Conservation (phyloP, 2,329 filamentous ascomycete species). For the Emmonsia crescens region DNA sequence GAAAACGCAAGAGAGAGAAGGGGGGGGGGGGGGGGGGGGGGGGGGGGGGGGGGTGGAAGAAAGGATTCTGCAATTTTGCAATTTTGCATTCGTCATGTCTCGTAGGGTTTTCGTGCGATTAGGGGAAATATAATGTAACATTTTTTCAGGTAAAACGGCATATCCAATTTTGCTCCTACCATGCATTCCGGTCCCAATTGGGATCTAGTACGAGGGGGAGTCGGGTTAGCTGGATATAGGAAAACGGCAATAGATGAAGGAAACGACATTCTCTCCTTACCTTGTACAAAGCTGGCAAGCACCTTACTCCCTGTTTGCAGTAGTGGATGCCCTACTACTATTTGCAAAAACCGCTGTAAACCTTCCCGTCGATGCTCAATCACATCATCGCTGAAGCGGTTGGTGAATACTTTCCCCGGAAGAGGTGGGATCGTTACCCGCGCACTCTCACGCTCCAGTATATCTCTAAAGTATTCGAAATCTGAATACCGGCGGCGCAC, state of each 20-base stretch:
- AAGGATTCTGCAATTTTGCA: background rate
- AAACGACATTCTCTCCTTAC: slow-evolving; percentile 38
- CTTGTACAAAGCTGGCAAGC: slow-evolving; percentile 90
- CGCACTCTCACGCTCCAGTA: slow-evolving; percentile 87
- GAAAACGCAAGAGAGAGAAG: background rate
- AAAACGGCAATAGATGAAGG: background rate
- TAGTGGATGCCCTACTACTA: slow-evolving; percentile 91
- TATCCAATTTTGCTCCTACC: slow-evolving; percentile 39
- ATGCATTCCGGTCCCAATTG: slow-evolving; percentile 79
- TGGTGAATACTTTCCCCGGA: slow-evolving; percentile 95
- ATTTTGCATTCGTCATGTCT: background rate
- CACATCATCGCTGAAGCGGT: slow-evolving; percentile 94
- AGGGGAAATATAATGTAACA: background rate
- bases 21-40: no score
- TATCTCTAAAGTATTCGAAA: slow-evolving; percentile 98
- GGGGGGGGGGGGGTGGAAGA: background rate
- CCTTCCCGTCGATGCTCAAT: slow-evolving; percentile 90
- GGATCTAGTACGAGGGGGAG: slow-evolving; percentile 29
- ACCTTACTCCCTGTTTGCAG: slow-evolving; percentile 97
- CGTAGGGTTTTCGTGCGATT: background rate
- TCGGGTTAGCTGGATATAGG: slow-evolving; percentile 9
- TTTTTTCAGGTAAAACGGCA: background rate
- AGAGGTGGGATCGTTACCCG: slow-evolving; percentile 91
- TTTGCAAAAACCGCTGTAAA: slow-evolving; percentile 90
- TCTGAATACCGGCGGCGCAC: slow-evolving; percentile 93